Evolutionary conservation across 352 stramenopile genomes (phyloP).

Genomic region (Globisporangium irregulare): DNA sequence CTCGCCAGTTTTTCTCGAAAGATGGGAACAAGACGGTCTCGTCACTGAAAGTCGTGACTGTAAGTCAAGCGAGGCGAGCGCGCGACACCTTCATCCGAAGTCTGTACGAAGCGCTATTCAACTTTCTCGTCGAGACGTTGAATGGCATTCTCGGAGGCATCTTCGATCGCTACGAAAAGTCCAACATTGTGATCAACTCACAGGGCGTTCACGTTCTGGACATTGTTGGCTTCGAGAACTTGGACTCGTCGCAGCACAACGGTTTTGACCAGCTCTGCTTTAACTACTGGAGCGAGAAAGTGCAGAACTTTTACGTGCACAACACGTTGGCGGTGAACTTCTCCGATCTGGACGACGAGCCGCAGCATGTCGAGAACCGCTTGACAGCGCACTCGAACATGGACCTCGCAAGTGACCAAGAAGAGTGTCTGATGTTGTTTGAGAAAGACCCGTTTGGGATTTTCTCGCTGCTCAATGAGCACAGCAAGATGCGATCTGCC

Average conservation of each 20-base stretch:
- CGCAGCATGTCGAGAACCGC: slow-evolving; percentile 59
- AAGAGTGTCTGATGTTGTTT: slow-evolving; percentile 67
- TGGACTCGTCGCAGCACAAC: slow-evolving; percentile 48
- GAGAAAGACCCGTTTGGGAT: slow-evolving; percentile 74
- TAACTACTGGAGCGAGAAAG: slow-evolving; percentile 87
- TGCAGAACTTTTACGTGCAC: slow-evolving; percentile 78
- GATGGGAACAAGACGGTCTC: slow-evolving; percentile 73
- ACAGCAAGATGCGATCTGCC: slow-evolving; percentile 55
- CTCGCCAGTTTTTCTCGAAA: slow-evolving; percentile 76
- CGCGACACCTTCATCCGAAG: slow-evolving; percentile 78
- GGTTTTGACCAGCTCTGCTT: slow-evolving; percentile 79
- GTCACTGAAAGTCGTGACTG: slow-evolving; percentile 79
- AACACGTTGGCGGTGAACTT: slow-evolving; percentile 69
- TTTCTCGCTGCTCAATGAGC: slow-evolving; percentile 67
- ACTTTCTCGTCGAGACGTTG: slow-evolving; percentile 75
- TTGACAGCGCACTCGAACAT: slow-evolving; percentile 55
- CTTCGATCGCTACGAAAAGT: slow-evolving; percentile 83
- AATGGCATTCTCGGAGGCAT: slow-evolving; percentile 81
- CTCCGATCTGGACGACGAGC: slow-evolving; percentile 52
- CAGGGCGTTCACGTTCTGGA: slow-evolving; percentile 82
- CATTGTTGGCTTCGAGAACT: slow-evolving; percentile 71
- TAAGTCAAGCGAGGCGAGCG: slow-evolving; percentile 65
- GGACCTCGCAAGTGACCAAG: slow-evolving; percentile 49
- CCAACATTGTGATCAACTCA: slow-evolving; percentile 76
- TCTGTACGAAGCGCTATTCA: slow-evolving; percentile 76